These are phyloP conservation scores for Syncephalastrum contaminatum DNA, from an alignment of 371 early-diverging fungal species.

Conservation along the genomic window DNA sequence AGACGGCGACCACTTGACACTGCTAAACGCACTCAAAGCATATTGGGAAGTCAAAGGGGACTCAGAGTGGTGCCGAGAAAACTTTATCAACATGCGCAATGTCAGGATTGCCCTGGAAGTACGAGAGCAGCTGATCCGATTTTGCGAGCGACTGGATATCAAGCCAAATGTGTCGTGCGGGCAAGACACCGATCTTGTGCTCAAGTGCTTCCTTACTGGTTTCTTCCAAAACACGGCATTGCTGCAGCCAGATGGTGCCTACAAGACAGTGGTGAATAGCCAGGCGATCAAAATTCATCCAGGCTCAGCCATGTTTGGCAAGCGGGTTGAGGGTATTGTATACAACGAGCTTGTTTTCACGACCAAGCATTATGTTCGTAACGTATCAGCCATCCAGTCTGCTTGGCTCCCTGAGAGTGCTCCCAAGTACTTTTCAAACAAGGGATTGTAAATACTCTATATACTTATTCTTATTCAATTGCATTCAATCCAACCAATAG, in stretches of 20 bases:
- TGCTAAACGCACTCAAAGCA: slow-evolving; percentile 78
- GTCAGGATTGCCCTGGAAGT: slow-evolving; percentile 88
- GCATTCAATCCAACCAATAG: too few relatives aligned
- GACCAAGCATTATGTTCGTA: slow-evolving; percentile 83
- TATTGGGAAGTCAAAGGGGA: slow-evolving; percentile 77
- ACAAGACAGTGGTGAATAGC: slow-evolving; percentile 72
- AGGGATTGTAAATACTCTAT: neutral
- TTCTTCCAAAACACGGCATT: slow-evolving; percentile 90
- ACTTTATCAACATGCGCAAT: slow-evolving; percentile 85
- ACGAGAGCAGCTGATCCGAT: slow-evolving; percentile 78
- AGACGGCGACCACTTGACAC: slow-evolving; percentile 93
- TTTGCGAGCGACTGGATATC: slow-evolving; percentile 72
- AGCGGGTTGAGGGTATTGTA: slow-evolving; percentile 76
- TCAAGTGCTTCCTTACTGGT: slow-evolving; percentile 88
- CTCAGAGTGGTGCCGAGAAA: slow-evolving; percentile 85
- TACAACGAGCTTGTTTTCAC: slow-evolving; percentile 95
- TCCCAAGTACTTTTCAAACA: slow-evolving; percentile 72
- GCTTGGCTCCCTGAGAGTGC: slow-evolving; percentile 83
- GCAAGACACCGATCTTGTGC: slow-evolving; percentile 66
- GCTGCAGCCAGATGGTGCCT: slow-evolving; percentile 86
- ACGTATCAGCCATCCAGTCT: slow-evolving; percentile 81
- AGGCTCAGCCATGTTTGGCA: slow-evolving; percentile 79
- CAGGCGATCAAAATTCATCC: slow-evolving; percentile 88
- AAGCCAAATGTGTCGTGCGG: slow-evolving; percentile 66
- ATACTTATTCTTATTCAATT: too few relatives aligned